These are phyloP conservation scores for Penicillium sp. DNA, from an alignment of 2,329 filamentous ascomycete genomes.

Conservation along the genomic window DNA sequence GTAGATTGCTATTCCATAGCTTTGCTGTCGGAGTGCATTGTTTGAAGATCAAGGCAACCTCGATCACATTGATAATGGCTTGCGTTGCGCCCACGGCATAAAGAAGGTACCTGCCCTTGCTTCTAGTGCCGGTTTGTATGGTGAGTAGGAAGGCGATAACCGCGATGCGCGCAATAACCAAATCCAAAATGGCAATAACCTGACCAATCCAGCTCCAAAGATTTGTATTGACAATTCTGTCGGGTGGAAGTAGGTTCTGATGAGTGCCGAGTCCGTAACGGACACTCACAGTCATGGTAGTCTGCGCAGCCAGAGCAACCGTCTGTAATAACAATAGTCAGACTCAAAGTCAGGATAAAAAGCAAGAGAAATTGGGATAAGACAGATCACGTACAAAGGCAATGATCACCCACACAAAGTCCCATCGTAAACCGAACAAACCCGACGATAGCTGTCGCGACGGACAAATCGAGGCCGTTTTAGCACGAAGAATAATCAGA, in stretches of 20 bases:
- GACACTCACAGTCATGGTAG: slow-evolving; percentile 17
- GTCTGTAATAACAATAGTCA: slow-evolving; percentile 2
- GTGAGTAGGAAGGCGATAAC: slow-evolving; percentile 19
- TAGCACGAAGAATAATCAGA: slow-evolving; percentile 18
- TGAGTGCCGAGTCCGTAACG: slow-evolving; percentile 18
- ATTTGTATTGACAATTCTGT: slow-evolving; percentile 13
- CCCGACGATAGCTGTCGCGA: slow-evolving; percentile 8
- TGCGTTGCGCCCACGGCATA: slow-evolving; percentile 15
- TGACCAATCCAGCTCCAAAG: slow-evolving; percentile 22
- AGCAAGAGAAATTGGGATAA: neutral
- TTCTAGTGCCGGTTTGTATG: slow-evolving; percentile 12
- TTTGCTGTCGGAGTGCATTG: slow-evolving; percentile 15
- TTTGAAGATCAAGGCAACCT: slow-evolving; percentile 14
- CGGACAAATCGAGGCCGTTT: slow-evolving; percentile 15
- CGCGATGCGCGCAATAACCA: slow-evolving; percentile 14
- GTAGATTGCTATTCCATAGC: slow-evolving; percentile 13
- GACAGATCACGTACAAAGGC: slow-evolving; percentile 11
- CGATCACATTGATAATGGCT: slow-evolving; percentile 14
- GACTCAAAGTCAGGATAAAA: neutral
- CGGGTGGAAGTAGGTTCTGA: slow-evolving; percentile 4
- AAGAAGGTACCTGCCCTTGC: slow-evolving; percentile 12
- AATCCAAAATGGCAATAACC: slow-evolving; percentile 11
- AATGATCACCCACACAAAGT: slow-evolving; percentile 21
- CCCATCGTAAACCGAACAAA: slow-evolving; percentile 20
- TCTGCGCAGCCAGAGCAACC: slow-evolving; percentile 13